phyloP scores from a whole-genome alignment of 1,284 basidiomycete species.

The Ceratobasidium sp. region DNA sequence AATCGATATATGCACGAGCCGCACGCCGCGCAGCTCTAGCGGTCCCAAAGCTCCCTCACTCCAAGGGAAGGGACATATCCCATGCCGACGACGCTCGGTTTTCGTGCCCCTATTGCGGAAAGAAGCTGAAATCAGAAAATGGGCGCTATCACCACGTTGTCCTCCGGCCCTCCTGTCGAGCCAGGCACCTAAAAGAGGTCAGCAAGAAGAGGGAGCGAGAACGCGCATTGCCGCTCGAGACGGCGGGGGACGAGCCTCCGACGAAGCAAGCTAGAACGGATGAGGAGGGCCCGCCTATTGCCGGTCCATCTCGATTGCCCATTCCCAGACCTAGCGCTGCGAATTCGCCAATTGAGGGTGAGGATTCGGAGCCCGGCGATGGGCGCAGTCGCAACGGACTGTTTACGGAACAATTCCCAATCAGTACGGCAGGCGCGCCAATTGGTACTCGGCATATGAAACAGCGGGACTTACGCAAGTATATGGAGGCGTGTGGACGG shows the following conservation, averaged over 20 bases:
- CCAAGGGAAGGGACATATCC: neutral
- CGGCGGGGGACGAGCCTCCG: neutral
- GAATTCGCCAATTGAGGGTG: too few relatives aligned
- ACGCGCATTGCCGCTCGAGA: neutral
- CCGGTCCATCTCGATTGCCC: neutral
- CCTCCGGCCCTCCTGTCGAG: neutral
- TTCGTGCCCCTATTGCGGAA: conserved; percentile 4
- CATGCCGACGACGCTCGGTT: neutral
- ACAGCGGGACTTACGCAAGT: neutral
- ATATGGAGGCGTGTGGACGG: neutral
- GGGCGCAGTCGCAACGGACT: neutral
- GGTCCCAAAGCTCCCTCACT: neutral
- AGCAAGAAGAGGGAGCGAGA: neutral
- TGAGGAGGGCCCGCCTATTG: neutral
- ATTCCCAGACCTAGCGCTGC: neutral
- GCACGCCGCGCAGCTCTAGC: neutral
- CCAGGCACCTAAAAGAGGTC: neutral
- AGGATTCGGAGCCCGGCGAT: neutral
- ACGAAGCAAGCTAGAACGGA: neutral
- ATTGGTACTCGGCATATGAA: conserved; percentile 2
- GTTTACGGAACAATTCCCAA: conserved; percentile 12
- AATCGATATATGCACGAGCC: neutral
- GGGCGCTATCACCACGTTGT: neutral
- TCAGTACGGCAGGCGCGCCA: conserved; percentile 13
- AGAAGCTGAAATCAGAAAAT: neutral